Conservation (phyloP, 495 filamentous ascomycete species). For the Cairneyella variabilis region DNA sequence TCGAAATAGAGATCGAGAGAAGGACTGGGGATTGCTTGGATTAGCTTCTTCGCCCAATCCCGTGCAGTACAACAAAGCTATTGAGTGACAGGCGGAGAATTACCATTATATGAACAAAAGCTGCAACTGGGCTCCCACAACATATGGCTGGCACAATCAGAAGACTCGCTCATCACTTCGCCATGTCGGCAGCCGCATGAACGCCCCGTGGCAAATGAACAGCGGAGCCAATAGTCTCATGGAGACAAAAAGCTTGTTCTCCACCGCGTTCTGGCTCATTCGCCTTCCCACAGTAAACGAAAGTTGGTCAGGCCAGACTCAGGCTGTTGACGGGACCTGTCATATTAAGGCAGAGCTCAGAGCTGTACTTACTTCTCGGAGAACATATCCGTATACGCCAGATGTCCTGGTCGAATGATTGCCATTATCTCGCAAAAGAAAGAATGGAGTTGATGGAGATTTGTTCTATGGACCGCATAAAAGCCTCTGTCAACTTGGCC, state of each 20-base stretch:
- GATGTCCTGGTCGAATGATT: too few relatives aligned
- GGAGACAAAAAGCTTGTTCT: too few relatives aligned
- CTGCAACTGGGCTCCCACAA: not conserved
- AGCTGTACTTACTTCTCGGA: too few relatives aligned
- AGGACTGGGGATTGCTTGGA: not conserved
- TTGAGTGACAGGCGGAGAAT: conserved; percentile 13
- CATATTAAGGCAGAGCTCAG: too few relatives aligned
- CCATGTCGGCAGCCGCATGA: conserved; percentile 15
- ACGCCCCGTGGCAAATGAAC: conserved; percentile 14
- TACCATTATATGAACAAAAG: not conserved
- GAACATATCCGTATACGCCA: too few relatives aligned
- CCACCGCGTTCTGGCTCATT: too few relatives aligned
- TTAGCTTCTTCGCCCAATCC: not conserved
- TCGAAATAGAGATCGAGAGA: not conserved
- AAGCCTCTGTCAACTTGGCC: not conserved
- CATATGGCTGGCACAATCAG: not conserved
- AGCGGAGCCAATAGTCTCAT: not conserved
- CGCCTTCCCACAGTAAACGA: not conserved
- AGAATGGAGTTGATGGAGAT: too few relatives aligned
- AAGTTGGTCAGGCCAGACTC: not conserved
- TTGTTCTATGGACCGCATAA: too few relatives aligned
- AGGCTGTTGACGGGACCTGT: too few relatives aligned
- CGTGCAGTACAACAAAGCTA: conserved; percentile 15
- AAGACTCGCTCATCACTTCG: not conserved
- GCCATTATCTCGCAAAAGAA: too few relatives aligned